Evolutionary conservation across 352 stramenopile species (phyloP).

Genomic region (Pythium volutum): DNA sequence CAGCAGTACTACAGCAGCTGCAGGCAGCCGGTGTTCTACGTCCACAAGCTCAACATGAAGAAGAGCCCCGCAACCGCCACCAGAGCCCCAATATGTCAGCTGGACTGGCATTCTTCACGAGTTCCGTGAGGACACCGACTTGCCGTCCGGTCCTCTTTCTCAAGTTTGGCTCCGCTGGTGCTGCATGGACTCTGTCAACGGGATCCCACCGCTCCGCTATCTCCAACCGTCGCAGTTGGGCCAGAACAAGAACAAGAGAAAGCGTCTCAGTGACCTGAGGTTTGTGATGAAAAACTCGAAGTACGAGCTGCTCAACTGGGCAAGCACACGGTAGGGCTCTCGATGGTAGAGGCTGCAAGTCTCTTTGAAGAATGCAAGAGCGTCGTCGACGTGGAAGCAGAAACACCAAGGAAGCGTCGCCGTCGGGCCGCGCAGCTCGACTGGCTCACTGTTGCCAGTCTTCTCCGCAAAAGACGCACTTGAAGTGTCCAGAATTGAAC

Average conservation of each 20-base stretch:
- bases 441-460: constrained; percentile 2
- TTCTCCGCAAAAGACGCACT: background rate
- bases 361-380: constrained; percentile 3
- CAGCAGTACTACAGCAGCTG: constrained; percentile 2
- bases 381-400: background rate
- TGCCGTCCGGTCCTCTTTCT: constrained; percentile 1
- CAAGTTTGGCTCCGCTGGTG: constrained; percentile 10
- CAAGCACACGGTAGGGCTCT: background rate
- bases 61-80: background rate
- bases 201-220: constrained; percentile 1
- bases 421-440: background rate
- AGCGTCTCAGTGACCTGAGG: constrained; percentile 1
- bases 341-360: background rate
- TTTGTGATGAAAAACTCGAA: constrained; percentile 10
- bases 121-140: background rate
- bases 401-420: constrained; percentile 9
- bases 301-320: background rate
- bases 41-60: background rate
- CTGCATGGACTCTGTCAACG: background rate
- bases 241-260: constrained; percentile 7
- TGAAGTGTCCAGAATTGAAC: background rate
- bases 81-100: background rate
- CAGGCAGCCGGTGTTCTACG: background rate
- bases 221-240: constrained; percentile 2
- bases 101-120: background rate